A percentile compares a stretch with the other conserved stretches of the same genome.
Conservation (phyloP, 2,329 filamentous ascomycete genomes). For the Diaporthe ilicicola region DNA sequence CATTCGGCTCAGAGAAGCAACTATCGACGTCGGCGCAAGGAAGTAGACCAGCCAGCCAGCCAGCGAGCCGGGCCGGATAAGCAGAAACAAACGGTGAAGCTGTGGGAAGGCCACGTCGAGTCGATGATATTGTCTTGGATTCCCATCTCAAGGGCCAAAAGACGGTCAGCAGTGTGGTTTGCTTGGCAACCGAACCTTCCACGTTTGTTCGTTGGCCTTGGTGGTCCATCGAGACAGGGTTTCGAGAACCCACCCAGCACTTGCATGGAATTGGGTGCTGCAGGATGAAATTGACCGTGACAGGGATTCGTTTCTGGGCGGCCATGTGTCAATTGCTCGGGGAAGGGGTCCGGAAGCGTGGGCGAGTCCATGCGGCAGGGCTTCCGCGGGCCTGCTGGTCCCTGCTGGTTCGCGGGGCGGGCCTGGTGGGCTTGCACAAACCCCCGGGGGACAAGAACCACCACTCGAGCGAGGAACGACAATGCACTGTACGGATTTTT, state of each 20-base stretch:
- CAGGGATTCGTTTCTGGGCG: slow-evolving; percentile 30
- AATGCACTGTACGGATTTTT: slow-evolving; percentile 31
- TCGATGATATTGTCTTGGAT: not conserved
- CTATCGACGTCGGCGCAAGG: not conserved
- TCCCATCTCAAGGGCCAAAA: not conserved
- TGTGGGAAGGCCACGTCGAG: not conserved
- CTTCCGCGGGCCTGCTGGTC: slow-evolving; percentile 29
- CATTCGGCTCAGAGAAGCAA: slow-evolving; percentile 13
- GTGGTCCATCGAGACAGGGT: slow-evolving; percentile 24
- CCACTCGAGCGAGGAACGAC: not conserved
- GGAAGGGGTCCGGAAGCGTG: slow-evolving; percentile 31
- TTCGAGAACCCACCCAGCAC: slow-evolving; percentile 14
- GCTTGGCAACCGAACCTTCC: slow-evolving; percentile 24
- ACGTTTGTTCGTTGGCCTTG: slow-evolving; percentile 9
- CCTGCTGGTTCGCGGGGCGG: slow-evolving; percentile 24
- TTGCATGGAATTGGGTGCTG: slow-evolving; percentile 29
- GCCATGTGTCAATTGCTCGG: slow-evolving; percentile 34
- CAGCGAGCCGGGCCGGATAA: slow-evolving; percentile 29
- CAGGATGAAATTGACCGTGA: slow-evolving; percentile 29
- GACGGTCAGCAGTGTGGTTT: slow-evolving; percentile 28
- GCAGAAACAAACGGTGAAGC: not conserved
- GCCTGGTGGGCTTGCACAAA: slow-evolving; percentile 14
- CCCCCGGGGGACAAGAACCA: slow-evolving; percentile 20
- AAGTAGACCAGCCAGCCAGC: slow-evolving; percentile 35
- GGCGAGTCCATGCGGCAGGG: slow-evolving; percentile 26